Percentiles rank a stretch among this genome's conserved stretches.
Evolutionary conservation across 805 yeast species (phyloP).

Genomic region (Kuraishia ogatae): DNA sequence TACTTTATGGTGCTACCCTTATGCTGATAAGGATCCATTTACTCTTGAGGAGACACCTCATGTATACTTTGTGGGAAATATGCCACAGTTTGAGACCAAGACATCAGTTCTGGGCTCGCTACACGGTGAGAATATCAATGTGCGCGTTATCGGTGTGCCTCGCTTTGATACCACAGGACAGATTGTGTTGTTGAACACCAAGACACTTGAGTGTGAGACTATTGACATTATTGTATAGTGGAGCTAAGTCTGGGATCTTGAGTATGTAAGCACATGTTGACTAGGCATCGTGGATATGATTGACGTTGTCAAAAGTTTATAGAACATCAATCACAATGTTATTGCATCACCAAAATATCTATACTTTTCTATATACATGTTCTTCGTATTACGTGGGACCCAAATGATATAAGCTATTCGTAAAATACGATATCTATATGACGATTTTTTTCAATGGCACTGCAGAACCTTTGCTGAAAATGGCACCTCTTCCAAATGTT

Average conservation of each 20-base stretch:
- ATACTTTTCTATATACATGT: constrained; percentile 1
- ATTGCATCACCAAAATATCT: neutral
- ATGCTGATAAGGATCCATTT: constrained; percentile 70
- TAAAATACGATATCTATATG: neutral
- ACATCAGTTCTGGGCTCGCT: constrained; percentile 26
- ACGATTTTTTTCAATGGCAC: constrained; percentile 21
- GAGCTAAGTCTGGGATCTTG: no score
- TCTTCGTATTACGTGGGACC: neutral
- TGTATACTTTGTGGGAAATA: constrained; percentile 82
- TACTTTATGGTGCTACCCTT: constrained; percentile 87
- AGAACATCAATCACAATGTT: neutral
- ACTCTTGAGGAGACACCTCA: constrained; percentile 74
- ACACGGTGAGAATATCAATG: constrained; percentile 18
- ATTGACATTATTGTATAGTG: constrained; percentile 24
- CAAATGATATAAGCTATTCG: neutral
- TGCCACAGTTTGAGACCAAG: constrained; percentile 47
- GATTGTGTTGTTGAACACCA: constrained; percentile 51
- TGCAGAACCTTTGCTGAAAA: constrained; percentile 20
- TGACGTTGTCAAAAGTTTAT: no score
- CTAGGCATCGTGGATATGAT: no score
- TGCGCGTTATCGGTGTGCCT: constrained; percentile 63
- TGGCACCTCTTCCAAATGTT: constrained; percentile 45
- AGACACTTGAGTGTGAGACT: constrained; percentile 45
- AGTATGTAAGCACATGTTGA: no score
- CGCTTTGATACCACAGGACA: constrained; percentile 58